Conservation (phyloP, 306 rosid genomes). For the Biancaea sappan region DNA sequence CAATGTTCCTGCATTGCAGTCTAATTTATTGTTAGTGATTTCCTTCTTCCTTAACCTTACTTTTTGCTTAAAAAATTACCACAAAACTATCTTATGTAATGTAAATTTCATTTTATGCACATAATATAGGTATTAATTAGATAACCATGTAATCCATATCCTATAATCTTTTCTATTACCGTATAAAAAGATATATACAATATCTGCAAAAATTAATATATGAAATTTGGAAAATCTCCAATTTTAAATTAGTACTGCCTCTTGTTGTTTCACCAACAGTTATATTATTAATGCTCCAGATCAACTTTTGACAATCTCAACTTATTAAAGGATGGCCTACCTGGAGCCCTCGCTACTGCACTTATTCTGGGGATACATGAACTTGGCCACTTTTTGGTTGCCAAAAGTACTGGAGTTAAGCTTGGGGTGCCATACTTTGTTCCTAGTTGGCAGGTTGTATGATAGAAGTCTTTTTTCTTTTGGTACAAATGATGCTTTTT, state of each 20-base stretch:
- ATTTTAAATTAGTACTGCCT: neutral
- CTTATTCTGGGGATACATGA: conserved; percentile 84
- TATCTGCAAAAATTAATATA: neutral
- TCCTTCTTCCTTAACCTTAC: conserved; percentile 22
- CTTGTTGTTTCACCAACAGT: conserved; percentile 40
- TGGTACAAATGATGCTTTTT: conserved; percentile 6
- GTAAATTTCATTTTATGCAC: conserved; percentile 19
- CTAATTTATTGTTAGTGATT: conserved; percentile 72
- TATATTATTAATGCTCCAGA: conserved; percentile 56
- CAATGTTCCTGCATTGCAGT: conserved; percentile 90
- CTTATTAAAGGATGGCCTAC: conserved; percentile 82
- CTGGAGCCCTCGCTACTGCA: conserved; percentile 87
- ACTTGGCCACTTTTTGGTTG: conserved; percentile 73
- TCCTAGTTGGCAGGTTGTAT: conserved; percentile 98
- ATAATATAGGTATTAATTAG: conserved; percentile 23
- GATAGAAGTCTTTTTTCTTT: conserved; percentile 29
- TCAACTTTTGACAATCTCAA: conserved; percentile 86
- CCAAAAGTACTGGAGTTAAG: conserved; percentile 63
- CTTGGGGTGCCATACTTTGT: conserved; percentile 93
- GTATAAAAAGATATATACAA: conserved; percentile 13
- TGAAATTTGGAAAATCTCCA: conserved; percentile 1
- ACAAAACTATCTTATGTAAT: conserved; percentile 4
- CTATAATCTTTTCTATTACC: conserved; percentile 4
- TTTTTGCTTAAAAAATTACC: neutral
- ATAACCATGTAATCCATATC: neutral